Evolutionary conservation across 345 rosid species (phyloP).

Genomic region (Turnera subulata): DNA sequence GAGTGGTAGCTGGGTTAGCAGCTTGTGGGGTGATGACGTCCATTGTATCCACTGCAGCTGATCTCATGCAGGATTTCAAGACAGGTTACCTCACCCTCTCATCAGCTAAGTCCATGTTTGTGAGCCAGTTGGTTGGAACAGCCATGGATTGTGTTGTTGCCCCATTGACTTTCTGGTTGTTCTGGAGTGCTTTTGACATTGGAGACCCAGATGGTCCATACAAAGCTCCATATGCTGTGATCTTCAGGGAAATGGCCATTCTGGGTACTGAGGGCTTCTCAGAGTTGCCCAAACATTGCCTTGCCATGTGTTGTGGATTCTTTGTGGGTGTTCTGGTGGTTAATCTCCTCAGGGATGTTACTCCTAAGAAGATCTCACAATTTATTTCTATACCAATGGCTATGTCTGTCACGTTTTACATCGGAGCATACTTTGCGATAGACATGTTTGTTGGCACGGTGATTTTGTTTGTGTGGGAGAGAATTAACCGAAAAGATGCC

Average conservation of each 20-base stretch:
- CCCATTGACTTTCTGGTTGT: slow-evolving; percentile 84
- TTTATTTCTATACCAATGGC: slow-evolving; percentile 91
- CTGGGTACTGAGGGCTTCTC: slow-evolving; percentile 76
- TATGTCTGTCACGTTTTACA: slow-evolving; percentile 87
- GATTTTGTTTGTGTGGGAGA: slow-evolving; percentile 72
- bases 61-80: slow-evolving; percentile 97
- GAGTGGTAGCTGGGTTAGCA: slow-evolving; percentile 84
- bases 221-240: slow-evolving; percentile 87
- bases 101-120: slow-evolving; percentile 90
- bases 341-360: slow-evolving; percentile 64
- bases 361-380: slow-evolving; percentile 61
- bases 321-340: slow-evolving; percentile 55
- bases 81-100: slow-evolving; percentile 83
- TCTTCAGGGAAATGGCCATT: slow-evolving; percentile 86
- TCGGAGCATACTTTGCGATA: slow-evolving; percentile 85
- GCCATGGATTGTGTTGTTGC: slow-evolving; percentile 93
- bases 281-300: slow-evolving; percentile 72
- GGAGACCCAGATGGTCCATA: slow-evolving; percentile 83
- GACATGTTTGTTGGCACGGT: slow-evolving; percentile 87
- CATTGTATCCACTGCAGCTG: slow-evolving; percentile 89
- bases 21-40: slow-evolving; percentile 92
- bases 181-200: slow-evolving; percentile 82
- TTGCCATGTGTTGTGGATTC: slow-evolving; percentile 69
- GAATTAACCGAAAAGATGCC: slow-evolving; percentile 55
- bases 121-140: slow-evolving; percentile 75